Evolutionary conservation across 2,329 filamentous ascomycete genomes (phyloP), one percentile per base, ranked within the genome.

Genomic region (Bipolaris cookei): DNA sequence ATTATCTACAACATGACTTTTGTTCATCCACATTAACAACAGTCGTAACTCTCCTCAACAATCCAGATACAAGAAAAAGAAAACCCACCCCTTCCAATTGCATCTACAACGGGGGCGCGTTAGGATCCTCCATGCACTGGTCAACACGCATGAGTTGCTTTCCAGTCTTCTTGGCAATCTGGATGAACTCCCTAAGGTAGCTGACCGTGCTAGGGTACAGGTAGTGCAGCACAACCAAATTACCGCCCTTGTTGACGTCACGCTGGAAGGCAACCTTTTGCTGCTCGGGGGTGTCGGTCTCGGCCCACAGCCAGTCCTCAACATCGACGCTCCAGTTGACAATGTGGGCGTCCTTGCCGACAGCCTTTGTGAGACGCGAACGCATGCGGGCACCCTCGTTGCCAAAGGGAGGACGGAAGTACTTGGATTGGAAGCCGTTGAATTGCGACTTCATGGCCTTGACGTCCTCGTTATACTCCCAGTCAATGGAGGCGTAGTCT

Each of bases 241-340:
- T 82, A 1, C 88, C 88, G 1, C 88, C 88, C 65, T 82, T 84
- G 21, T 79, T 78, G 2, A 90, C 81, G 68, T 88, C 86, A 3
- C 84, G 80, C 69, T 84, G 81, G 76, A 90, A 90, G 11, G 87
- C 85, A 3, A 85, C 84, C 13, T 89, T 76, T 75, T 90, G 88
- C 67, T 86, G 86, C 77, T 89, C 84, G 0, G 88, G 88, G 3
- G 86, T 89, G 41, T 76, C 67, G 0, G 80, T 83, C 69, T 82
- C 76, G 1, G 86, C 87, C 86, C 87, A 90, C 21, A 88, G 67
- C 86, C 87, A 90, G 70, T 90, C 88, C 77, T 90, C 86, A 30
- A 90, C 84, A 66, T 90, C 88, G 42, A 90, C 84, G 66, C 82
- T 86, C 88, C 88, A 90, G 71, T 86, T 86, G 49, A 89, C 82